phyloP scores from a whole-genome alignment of 257 asterid species.

The Paraleonurus japonicus region DNA sequence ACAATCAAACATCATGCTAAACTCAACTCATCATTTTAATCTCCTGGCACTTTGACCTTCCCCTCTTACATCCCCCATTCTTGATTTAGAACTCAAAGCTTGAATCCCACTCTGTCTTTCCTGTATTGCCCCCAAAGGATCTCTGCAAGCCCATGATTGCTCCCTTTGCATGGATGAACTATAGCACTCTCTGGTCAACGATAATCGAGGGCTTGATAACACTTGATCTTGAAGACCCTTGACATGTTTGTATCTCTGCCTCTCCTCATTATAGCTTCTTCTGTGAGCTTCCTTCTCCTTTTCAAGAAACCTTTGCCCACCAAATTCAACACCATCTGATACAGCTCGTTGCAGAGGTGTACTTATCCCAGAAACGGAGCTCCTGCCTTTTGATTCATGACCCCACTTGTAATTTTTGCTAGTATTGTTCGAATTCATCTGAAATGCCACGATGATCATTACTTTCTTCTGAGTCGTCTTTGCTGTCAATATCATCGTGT shows the following conservation, averaged over 20 bases:
- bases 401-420: conserved; percentile 46
- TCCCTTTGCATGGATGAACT: conserved; percentile 56
- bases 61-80: conserved; percentile 42
- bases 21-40: conserved; percentile 21
- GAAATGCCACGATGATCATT: conserved; percentile 53
- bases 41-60: conserved; percentile 32
- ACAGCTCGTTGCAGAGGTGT: conserved; percentile 50
- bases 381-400: conserved; percentile 39
- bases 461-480: conserved; percentile 57
- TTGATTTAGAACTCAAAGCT: conserved; percentile 43
- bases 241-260: conserved; percentile 43
- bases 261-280: conserved; percentile 47
- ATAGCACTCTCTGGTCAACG: conserved; percentile 31
- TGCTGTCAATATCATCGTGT: conserved; percentile 40
- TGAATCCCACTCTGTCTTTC: conserved; percentile 33
- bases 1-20: background rate
- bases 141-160: conserved; percentile 43
- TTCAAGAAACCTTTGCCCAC: conserved; percentile 8
- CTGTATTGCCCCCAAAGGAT: conserved; percentile 29
- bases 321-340: conserved; percentile 48
- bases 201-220: conserved; percentile 45
- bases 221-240: conserved; percentile 51
- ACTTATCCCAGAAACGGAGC: conserved; percentile 44
- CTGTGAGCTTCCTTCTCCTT: conserved; percentile 50
- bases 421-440: conserved; percentile 39